Evolutionary conservation across 139 green algal genomes (phyloP), one percentile per base, ranked within the genome.

Genomic region (Choricystis sp.): DNA sequence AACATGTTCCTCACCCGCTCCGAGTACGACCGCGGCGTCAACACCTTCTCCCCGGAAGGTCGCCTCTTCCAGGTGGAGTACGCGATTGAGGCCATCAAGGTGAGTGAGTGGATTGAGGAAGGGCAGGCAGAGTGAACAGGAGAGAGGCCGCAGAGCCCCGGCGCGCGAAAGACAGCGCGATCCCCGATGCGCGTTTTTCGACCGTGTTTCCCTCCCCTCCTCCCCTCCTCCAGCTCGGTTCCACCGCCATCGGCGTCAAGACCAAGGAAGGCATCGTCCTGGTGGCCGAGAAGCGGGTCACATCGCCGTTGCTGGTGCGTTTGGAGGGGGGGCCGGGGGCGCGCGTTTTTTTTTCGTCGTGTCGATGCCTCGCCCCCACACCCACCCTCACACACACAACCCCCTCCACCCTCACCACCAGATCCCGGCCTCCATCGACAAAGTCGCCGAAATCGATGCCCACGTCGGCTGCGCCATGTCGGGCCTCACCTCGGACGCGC

Each of bases 1-100:
- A 58, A 62, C 3, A 83, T 83, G 77, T 83, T 83, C 52, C 60
- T 91, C 23, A 95, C 86, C 25, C 72, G 89, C 9, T 90, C 74
- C 62, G 94, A 99, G 65, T 99, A 99, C 77, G 94, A 99, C 67
- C 75, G 92, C 16, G 90, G 94, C 27, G 94, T 99, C 2, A 98
- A 96, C 78, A 99, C 92, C 0, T 99, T 86, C 79, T 72, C 62
- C 31, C 72, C 89, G 28, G 89, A 90, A 57, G 89, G 89, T 1
- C 80, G 89, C 20, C 73, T 99, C 2, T 98, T 99, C 61, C 94
- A 99, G 79, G 93, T 99, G 20, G 93, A 99, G 67, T 98, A 98
- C 67, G 93, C 93, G 3, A 92, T 99, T 14, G 93, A 99, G 64
- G 93, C 93, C 21, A 97, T 99, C 79, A 98, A 98, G 81, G 84